These are phyloP conservation scores for Escallonia rubra DNA, from an alignment of 129 eudicot species.

Conservation along the genomic window DNA sequence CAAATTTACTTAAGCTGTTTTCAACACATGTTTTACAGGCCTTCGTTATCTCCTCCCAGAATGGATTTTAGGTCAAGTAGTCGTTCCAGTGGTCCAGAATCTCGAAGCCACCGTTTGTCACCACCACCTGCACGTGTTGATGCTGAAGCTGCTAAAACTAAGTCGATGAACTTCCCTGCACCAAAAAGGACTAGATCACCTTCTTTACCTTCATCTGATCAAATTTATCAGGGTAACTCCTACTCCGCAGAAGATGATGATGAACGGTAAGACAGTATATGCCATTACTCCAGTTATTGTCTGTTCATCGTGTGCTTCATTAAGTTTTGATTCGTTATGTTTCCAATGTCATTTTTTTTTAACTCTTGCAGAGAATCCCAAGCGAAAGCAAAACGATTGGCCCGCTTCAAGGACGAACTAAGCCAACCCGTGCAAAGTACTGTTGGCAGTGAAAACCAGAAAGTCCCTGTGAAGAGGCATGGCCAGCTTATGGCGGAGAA, in stretches of 20 bases:
- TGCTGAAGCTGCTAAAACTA: slow-evolving; percentile 30
- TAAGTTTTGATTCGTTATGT: neutral
- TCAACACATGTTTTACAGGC: slow-evolving; percentile 9
- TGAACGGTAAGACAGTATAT: slow-evolving; percentile 39
- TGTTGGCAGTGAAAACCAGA: slow-evolving; percentile 31
- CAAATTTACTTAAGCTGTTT: too few relatives aligned
- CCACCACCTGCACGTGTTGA: slow-evolving; percentile 25
- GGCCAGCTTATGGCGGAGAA: slow-evolving; percentile 38
- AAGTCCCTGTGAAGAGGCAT: slow-evolving; percentile 29
- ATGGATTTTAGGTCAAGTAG: slow-evolving; percentile 24
- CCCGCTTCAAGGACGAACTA: slow-evolving; percentile 81
- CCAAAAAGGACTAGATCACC: slow-evolving; percentile 71
- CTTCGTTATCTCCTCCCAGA: slow-evolving; percentile 41
- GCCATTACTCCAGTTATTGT: neutral
- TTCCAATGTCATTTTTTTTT: neutral
- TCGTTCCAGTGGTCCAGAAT: slow-evolving; percentile 15
- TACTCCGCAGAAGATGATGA: slow-evolving; percentile 36
- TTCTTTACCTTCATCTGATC: slow-evolving; percentile 32
- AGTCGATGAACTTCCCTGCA: slow-evolving; percentile 35
- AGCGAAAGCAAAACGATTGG: slow-evolving; percentile 88
- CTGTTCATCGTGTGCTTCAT: neutral
- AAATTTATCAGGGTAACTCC: slow-evolving; percentile 30
- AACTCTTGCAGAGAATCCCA: slow-evolving; percentile 55
- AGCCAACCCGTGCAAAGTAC: slow-evolving; percentile 46
- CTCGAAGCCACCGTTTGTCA: slow-evolving; percentile 23